Percentiles rank a stretch among this genome's conserved stretches.
Conservation (phyloP, 495 filamentous ascomycete species). For the Cetradonia linearis region DNA sequence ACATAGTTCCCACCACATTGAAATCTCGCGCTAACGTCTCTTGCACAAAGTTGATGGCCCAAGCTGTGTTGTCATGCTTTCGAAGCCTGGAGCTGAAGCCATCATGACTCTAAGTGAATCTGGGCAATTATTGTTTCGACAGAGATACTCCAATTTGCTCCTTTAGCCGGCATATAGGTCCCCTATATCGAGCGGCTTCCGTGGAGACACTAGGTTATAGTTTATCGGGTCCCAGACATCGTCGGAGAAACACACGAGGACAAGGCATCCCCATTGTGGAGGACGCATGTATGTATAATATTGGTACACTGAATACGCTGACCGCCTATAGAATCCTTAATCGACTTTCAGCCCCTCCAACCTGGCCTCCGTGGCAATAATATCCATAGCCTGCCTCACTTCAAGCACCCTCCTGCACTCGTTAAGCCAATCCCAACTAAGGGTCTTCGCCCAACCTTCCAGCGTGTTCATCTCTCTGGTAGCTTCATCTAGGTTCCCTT, state of each 20-base stretch:
- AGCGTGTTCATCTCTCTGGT: slow-evolving; percentile 91
- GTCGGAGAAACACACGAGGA: neutral
- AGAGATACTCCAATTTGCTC: no score
- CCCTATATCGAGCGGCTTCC: neutral
- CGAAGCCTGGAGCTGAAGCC: no score
- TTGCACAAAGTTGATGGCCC: no score
- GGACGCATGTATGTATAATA: slow-evolving; percentile 6
- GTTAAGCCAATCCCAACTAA: slow-evolving; percentile 84
- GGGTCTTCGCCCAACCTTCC: slow-evolving; percentile 83
- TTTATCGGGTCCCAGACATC: no score
- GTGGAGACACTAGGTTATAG: no score
- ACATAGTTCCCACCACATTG: no score
- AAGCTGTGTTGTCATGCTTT: no score
- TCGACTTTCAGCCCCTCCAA: slow-evolving; percentile 21
- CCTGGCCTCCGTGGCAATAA: slow-evolving; percentile 33
- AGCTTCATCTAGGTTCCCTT: slow-evolving; percentile 82
- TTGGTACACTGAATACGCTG: neutral
- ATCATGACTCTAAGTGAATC: no score
- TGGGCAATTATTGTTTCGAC: no score
- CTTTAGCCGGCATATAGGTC: no score
- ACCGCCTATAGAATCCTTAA: neutral
- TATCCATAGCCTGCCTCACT: slow-evolving; percentile 90
- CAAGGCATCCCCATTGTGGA: neutral
- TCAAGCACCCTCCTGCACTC: slow-evolving; percentile 85
- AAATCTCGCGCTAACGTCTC: no score